phyloP scores from a whole-genome alignment of 345 rosid genomes.

The Toxicodendron radicans region DNA sequence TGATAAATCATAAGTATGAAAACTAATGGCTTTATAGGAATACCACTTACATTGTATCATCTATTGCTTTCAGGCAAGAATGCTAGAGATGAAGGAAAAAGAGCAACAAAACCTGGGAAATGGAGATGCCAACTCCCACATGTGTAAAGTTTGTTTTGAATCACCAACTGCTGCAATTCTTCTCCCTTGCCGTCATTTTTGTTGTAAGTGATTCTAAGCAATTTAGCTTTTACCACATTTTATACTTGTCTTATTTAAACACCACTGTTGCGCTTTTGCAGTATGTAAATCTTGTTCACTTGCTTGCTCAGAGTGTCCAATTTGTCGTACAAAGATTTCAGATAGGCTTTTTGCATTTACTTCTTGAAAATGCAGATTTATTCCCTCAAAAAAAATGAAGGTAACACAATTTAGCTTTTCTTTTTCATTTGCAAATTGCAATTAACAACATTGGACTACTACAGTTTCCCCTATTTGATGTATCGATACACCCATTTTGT shows the following conservation, averaged over 20 bases:
- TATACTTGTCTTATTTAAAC: not conserved
- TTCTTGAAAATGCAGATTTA: constrained; percentile 45
- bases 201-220: constrained; percentile 58
- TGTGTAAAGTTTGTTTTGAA: constrained; percentile 97
- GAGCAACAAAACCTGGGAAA: constrained; percentile 67
- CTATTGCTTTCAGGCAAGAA: constrained; percentile 62
- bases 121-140: constrained; percentile 86
- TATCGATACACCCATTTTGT: not conserved
- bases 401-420: constrained; percentile 14
- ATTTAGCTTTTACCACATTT: not conserved
- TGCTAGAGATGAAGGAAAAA: constrained; percentile 99
- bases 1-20: not conserved
- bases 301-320: constrained; percentile 97
- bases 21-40: not conserved
- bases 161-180: constrained; percentile 94
- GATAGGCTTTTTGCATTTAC: constrained; percentile 97
- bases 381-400: constrained; percentile 32
- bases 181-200: constrained; percentile 99
- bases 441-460: not conserved
- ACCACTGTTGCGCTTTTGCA: constrained; percentile 31
- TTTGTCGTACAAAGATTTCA: constrained; percentile 89
- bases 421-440: not conserved
- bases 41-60: not conserved
- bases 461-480: not conserved
- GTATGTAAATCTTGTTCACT: constrained; percentile 99